Percentiles rank a stretch among this genome's conserved stretches.
These are phyloP conservation scores for Dentipellis fragilis DNA, from an alignment of 768 basidiomycete genomes.

Conservation along the genomic window DNA sequence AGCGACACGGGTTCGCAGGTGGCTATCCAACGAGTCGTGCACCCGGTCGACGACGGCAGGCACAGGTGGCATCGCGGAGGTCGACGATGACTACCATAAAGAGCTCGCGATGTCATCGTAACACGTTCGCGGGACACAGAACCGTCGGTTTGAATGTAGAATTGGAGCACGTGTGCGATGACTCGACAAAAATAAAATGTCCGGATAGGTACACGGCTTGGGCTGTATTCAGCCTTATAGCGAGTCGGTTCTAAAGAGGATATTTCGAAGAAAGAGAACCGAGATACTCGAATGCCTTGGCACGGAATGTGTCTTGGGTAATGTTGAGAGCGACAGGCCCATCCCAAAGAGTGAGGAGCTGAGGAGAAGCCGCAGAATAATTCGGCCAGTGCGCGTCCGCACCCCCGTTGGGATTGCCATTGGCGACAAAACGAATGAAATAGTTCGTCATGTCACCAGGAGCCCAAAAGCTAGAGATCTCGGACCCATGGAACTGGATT, in stretches of 20 bases:
- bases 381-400: slow-evolving; percentile 15
- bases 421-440: slow-evolving; percentile 18
- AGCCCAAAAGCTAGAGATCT: slow-evolving; percentile 5
- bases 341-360: slow-evolving; percentile 17
- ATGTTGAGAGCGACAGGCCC: slow-evolving; percentile 9
- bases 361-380: slow-evolving; percentile 10
- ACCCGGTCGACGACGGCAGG: too few species aligned
- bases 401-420: slow-evolving; percentile 16
- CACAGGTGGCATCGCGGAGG: too few species aligned
- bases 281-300: slow-evolving; percentile 1
- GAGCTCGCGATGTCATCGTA: too few species aligned
- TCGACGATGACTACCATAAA: too few species aligned
- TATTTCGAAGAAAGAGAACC: not conserved
- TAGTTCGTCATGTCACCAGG: slow-evolving; percentile 11
- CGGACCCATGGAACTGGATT: slow-evolving; percentile 8
- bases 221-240: too few species aligned
- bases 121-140: too few species aligned
- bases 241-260: not conserved
- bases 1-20: too few species aligned
- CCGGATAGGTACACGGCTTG: too few species aligned
- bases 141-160: too few species aligned
- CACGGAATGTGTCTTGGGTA: slow-evolving; percentile 16
- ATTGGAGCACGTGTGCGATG: too few species aligned
- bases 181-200: too few species aligned
- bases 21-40: too few species aligned